A percentile compares a stretch with the other conserved stretches of the same genome.
Evolutionary conservation across 2,329 filamentous ascomycete genomes (phyloP).

Genomic region (Aspergillus pseudoviridinutans): DNA sequence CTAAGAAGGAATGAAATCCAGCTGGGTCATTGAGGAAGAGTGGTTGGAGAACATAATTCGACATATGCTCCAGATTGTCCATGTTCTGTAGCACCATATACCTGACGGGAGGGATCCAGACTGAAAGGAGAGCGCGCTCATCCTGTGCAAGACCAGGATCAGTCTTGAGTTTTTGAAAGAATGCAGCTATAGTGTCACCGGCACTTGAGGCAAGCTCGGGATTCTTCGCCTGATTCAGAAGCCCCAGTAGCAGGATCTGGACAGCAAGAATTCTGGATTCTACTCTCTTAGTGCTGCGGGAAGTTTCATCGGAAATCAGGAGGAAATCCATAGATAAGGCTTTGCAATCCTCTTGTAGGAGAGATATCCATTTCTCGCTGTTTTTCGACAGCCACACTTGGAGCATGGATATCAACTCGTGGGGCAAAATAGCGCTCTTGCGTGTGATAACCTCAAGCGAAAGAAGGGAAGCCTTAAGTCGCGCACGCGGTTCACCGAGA

Average conservation of each 20-base stretch:
- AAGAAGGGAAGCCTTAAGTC: slow-evolving; percentile 35
- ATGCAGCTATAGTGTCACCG: slow-evolving; percentile 24
- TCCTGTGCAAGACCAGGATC: neutral
- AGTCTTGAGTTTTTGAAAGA: slow-evolving; percentile 27
- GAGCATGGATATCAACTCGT: slow-evolving; percentile 27
- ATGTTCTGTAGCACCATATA: slow-evolving; percentile 35
- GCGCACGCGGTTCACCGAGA: slow-evolving; percentile 36
- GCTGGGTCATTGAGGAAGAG: slow-evolving; percentile 30
- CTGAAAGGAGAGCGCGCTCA: slow-evolving; percentile 15
- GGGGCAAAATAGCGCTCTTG: slow-evolving; percentile 31
- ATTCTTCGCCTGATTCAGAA: slow-evolving; percentile 29
- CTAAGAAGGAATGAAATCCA: slow-evolving; percentile 49
- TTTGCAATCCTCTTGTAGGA: slow-evolving; percentile 31
- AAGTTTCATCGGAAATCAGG: slow-evolving; percentile 14
- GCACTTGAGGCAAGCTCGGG: slow-evolving; percentile 26
- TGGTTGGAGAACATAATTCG: slow-evolving; percentile 34
- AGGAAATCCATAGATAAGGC: slow-evolving; percentile 23
- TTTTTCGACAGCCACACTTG: slow-evolving; percentile 33
- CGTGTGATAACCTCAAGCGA: slow-evolving; percentile 36
- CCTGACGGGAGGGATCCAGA: slow-evolving; percentile 37
- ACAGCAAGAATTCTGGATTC: slow-evolving; percentile 18
- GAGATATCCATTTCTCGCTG: slow-evolving; percentile 27
- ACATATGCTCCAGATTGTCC: slow-evolving; percentile 32
- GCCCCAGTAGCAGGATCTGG: slow-evolving; percentile 28
- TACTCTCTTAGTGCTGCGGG: slow-evolving; percentile 10